These are phyloP conservation scores for Porcisia hertigi DNA, from an alignment of 208 protist species.

Conservation along the genomic window DNA sequence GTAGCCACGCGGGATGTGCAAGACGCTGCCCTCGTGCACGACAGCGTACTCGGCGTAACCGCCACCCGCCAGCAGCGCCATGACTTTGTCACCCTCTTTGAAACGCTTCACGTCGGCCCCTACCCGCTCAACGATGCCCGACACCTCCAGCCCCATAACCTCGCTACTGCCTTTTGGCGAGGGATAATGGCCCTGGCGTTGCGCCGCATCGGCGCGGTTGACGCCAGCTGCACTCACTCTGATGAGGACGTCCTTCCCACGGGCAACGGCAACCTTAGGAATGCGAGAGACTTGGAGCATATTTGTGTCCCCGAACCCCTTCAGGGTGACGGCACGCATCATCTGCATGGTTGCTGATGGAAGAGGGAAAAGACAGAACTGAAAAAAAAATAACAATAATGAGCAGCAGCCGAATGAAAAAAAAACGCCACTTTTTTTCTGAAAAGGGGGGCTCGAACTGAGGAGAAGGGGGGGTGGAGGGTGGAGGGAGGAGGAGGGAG, in stretches of 20 bases:
- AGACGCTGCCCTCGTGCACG: constrained; percentile 71
- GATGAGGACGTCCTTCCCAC: constrained; percentile 74
- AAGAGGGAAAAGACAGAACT: background rate
- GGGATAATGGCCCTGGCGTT: constrained; percentile 87
- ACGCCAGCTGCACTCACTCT: constrained; percentile 87
- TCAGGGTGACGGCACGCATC: constrained; percentile 81
- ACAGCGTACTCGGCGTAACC: constrained; percentile 92
- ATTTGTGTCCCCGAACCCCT: constrained; percentile 66
- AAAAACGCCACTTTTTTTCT: background rate
- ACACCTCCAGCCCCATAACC: constrained; percentile 91
- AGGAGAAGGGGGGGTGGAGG: background rate
- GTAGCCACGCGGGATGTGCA: constrained; percentile 82
- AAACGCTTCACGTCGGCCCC: constrained; percentile 59
- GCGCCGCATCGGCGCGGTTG: constrained; percentile 85
- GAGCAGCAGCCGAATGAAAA: too few species aligned
- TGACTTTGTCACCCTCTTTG: constrained; percentile 87
- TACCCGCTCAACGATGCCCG: constrained; percentile 77
- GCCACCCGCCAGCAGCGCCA: constrained; percentile 86
- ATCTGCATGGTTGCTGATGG: constrained; percentile 43
- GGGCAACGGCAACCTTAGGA: constrained; percentile 35
- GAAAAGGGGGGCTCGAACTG: background rate
- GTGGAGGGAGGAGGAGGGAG: background rate
- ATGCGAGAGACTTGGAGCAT: constrained; percentile 65
- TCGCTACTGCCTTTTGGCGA: constrained; percentile 78
- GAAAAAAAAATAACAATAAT: background rate